A percentile compares a stretch with the other conserved stretches of the same genome.
phyloP scores from a whole-genome alignment of 805 yeast species.

The Yarrowia sp. region DNA sequence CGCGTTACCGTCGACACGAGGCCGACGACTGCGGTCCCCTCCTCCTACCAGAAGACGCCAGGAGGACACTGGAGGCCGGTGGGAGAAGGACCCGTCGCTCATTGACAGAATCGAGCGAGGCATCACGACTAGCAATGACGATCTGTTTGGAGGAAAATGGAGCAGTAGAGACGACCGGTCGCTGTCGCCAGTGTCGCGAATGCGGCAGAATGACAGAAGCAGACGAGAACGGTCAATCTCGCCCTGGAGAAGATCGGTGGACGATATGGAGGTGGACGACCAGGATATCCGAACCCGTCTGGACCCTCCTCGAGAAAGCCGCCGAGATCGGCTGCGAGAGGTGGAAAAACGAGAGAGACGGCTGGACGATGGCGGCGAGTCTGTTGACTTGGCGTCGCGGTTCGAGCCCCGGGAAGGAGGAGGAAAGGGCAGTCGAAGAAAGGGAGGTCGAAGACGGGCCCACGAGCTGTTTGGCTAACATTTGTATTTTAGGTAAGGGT shows the following conservation, averaged over 20 bases:
- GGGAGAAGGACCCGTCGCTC: constrained; percentile 32
- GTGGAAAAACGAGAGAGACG: constrained; percentile 22
- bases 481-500: constrained; percentile 16
- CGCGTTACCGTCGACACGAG: background rate
- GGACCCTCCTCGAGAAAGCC: constrained; percentile 9
- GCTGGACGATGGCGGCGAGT: background rate
- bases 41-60: background rate
- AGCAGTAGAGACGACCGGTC: constrained; percentile 5
- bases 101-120: constrained; percentile 14
- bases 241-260: constrained; percentile 11
- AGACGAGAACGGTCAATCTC: constrained; percentile 40
- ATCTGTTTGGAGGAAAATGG: constrained; percentile 15
- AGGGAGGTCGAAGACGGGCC: constrained; percentile 7
- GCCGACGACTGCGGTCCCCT: background rate
- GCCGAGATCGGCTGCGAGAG: background rate
- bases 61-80: background rate
- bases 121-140: background rate
- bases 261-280: constrained; percentile 11
- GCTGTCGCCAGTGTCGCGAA: constrained; percentile 29
- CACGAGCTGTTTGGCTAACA: constrained; percentile 37
- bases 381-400: background rate
- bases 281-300: constrained; percentile 11
- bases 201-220: constrained; percentile 21
- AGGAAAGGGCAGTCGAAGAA: background rate
- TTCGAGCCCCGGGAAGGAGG: constrained; percentile 1